Conservation (phyloP, 805 yeast species). For the Candida chilensis region DNA sequence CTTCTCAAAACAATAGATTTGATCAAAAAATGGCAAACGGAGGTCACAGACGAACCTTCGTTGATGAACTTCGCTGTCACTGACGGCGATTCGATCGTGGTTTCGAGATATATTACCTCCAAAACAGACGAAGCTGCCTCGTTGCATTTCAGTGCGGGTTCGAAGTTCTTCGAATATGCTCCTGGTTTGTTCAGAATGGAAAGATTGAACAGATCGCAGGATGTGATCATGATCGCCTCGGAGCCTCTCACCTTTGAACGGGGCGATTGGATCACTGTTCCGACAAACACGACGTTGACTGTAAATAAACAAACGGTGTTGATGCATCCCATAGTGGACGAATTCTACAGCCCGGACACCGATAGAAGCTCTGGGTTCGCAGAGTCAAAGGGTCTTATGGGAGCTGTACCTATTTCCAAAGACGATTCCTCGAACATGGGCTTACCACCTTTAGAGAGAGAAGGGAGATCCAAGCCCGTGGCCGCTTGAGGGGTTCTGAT, state of each 20-base stretch:
- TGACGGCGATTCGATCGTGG: constrained; percentile 82
- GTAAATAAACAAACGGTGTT: constrained; percentile 80
- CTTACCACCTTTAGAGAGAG: constrained; percentile 25
- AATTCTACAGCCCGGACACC: constrained; percentile 73
- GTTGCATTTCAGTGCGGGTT: constrained; percentile 88
- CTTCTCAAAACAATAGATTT: constrained; percentile 63
- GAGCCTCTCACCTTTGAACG: constrained; percentile 96
- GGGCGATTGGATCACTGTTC: constrained; percentile 96
- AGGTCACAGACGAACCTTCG: constrained; percentile 57
- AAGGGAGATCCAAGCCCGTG: constrained; percentile 15
- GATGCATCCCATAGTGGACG: constrained; percentile 86
- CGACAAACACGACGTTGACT: constrained; percentile 81
- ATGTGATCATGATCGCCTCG: constrained; percentile 92
- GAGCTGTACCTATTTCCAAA: constrained; percentile 71
- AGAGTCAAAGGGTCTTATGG: constrained; percentile 86
- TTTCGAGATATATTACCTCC: constrained; percentile 82
- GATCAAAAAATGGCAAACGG: constrained; percentile 74
- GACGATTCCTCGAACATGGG: too few relatives aligned
- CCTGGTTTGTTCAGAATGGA: constrained; percentile 95
- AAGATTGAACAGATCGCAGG: constrained; percentile 84
- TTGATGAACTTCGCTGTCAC: constrained; percentile 90
- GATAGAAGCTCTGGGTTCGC: constrained; percentile 76
- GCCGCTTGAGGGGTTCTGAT: too few relatives aligned
- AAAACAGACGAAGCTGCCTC: constrained; percentile 94
- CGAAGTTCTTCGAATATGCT: constrained; percentile 79